These are phyloP conservation scores for Serendipita vermifera DNA, from an alignment of 768 basidiomycete genomes.

Conservation along the genomic window DNA sequence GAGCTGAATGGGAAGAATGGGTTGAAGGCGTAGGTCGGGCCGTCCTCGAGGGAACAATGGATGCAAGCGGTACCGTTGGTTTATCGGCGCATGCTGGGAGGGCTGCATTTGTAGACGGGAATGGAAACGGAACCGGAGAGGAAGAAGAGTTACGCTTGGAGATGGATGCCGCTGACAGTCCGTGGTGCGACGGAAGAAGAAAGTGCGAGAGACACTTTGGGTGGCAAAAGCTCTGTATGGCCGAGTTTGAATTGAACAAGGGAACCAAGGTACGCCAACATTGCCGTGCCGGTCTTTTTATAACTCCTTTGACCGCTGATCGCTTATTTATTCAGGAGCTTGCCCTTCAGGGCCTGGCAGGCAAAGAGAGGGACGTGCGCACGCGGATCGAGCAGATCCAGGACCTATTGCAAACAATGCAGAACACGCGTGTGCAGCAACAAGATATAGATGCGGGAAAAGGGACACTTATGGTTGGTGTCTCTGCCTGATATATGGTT, in stretches of 20 bases:
- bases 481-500: no score
- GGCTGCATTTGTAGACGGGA: slow-evolving; percentile 24
- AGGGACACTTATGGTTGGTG: no score
- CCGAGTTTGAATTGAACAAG: slow-evolving; percentile 62
- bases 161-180: slow-evolving; percentile 35
- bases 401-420: no score
- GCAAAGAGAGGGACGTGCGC: background rate
- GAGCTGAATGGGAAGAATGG: slow-evolving; percentile 63
- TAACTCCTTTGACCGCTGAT: background rate
- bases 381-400: background rate
- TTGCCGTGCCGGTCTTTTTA: background rate
- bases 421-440: no score
- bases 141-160: slow-evolving; percentile 22
- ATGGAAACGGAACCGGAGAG: slow-evolving; percentile 31
- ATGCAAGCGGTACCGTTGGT: slow-evolving; percentile 27
- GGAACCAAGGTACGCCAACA: slow-evolving; percentile 56
- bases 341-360: background rate
- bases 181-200: slow-evolving; percentile 70
- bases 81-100: slow-evolving; percentile 24
- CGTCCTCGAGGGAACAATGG: slow-evolving; percentile 39
- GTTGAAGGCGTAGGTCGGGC: slow-evolving; percentile 22
- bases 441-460: no score
- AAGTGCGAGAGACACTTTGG: slow-evolving; percentile 74
- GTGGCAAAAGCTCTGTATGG: slow-evolving; percentile 71
- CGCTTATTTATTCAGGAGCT: background rate